Evolutionary conservation across 78 protist species (phyloP), one percentile per base, ranked within the genome.

Genomic region (Pelomyxa schiedti): DNA sequence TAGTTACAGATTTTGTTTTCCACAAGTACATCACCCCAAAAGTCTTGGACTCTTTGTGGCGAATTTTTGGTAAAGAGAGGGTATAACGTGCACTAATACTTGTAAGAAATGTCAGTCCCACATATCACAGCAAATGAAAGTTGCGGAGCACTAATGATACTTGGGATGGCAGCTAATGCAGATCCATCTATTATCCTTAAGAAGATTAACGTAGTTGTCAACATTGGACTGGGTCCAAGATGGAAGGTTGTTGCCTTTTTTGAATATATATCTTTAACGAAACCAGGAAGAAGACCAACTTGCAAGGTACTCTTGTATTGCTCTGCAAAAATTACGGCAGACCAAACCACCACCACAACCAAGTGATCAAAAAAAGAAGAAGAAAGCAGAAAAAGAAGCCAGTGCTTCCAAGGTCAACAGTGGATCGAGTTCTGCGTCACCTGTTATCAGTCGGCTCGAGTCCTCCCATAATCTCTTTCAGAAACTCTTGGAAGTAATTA

Each of bases 1-100:
- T 88, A 37, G 64, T 88, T 1, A n/a, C 22, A 24, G 36, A 43
- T 6, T 16, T 75, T 8, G n/a, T n/a, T n/a, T n/a, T n/a, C n/a
- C n/a, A n/a, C 29, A 39, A 38, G 0, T n/a, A 40, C 0, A 26
- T 81, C 6, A 22, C 43, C 32, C 74, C 5, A 9, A 29, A 41
- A 3, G 79, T 79, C 30, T 2, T 78, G 1, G 28, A 82, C 3
- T 36, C 38, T 37, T 79, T 89, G 53, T 89, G 93, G 93, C 85
- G 85, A 39, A 64, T 83, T 29, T 76, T 88, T 26, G 7, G 66
- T 7, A 42, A 66, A n/a, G 42, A 41, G 39, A 52, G n/a, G n/a
- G n/a, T n/a, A n/a, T n/a, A n/a, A n/a, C n/a, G n/a, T n/a, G n/a
- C n/a, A n/a, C n/a, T n/a, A n/a, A n/a, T n/a, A n/a, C n/a, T n/a